phyloP scores from a whole-genome alignment of 768 basidiomycete species.

The Leccinum sublutescens region DNA sequence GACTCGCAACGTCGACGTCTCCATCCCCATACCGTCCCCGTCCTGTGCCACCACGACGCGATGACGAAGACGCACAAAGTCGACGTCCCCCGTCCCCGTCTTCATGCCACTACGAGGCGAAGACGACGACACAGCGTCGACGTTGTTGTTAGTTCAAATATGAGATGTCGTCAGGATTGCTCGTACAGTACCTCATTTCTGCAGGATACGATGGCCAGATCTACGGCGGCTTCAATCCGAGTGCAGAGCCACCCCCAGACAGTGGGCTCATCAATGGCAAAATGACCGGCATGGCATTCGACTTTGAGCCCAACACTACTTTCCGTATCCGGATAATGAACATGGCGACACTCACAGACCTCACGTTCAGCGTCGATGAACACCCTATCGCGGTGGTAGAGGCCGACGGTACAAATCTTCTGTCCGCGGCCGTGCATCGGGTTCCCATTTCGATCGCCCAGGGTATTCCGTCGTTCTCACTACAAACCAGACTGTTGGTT shows the following conservation, averaged over 20 bases:
- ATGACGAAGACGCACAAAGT: too few relatives aligned
- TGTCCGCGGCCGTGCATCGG: conserved; percentile 38
- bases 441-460: conserved; percentile 46
- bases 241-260: conserved; percentile 40
- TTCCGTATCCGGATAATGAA: conserved; percentile 51
- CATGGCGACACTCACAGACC: conserved; percentile 45
- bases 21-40: too few relatives aligned
- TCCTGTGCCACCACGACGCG: too few relatives aligned
- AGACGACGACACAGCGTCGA: too few relatives aligned
- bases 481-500: conserved; percentile 38
- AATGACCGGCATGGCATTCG: conserved; percentile 23
- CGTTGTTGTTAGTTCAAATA: not conserved
- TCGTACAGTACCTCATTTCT: conserved; percentile 30
- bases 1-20: too few relatives aligned
- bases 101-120: too few relatives aligned
- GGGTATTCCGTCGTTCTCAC: conserved; percentile 47
- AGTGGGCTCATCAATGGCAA: conserved; percentile 36
- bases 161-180: conserved; percentile 29
- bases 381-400: conserved; percentile 49
- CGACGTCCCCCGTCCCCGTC: too few relatives aligned
- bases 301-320: conserved; percentile 34
- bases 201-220: conserved; percentile 29
- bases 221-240: conserved; percentile 29
- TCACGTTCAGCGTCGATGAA: conserved; percentile 44
- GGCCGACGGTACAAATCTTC: conserved; percentile 45